phyloP scores from a whole-genome alignment of 495 filamentous ascomycete genomes.

The Neurospora sp. region DNA sequence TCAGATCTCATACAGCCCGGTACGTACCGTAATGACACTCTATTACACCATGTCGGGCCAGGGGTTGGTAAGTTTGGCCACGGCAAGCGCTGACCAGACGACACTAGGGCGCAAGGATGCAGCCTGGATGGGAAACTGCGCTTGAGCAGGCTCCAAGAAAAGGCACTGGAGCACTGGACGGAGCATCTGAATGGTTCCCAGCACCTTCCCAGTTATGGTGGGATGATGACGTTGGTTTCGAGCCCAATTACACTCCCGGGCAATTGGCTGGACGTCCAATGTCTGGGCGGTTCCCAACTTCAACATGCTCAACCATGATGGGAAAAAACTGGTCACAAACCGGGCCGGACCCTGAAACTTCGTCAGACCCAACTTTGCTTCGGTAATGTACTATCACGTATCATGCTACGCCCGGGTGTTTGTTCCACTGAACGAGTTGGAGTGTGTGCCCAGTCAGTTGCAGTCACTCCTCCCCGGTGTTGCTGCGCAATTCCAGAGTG shows the following conservation, averaged over 20 bases:
- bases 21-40: not conserved
- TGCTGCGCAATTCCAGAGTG: not conserved
- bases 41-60: not conserved
- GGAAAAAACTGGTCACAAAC: not conserved
- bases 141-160: not conserved
- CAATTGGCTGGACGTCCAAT: slow-evolving; percentile 16
- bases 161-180: not conserved
- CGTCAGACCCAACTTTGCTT: slow-evolving; percentile 8
- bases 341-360: slow-evolving; percentile 30
- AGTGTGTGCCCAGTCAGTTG: not conserved
- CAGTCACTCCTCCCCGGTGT: not conserved
- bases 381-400: not conserved
- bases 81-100: not conserved
- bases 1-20: not conserved
- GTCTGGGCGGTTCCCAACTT: not conserved
- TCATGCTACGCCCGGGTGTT: not conserved
- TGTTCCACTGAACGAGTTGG: not conserved
- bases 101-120: not conserved
- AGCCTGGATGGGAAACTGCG: not conserved
- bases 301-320: not conserved
- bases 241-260: slow-evolving; percentile 16
- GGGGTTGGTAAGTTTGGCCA: not conserved
- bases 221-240: slow-evolving; percentile 39
- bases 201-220: slow-evolving; percentile 14
- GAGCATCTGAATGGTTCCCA: not conserved